Conservation (phyloP, 176 grass and related monocot species). For the Luzula sylvatica region DNA sequence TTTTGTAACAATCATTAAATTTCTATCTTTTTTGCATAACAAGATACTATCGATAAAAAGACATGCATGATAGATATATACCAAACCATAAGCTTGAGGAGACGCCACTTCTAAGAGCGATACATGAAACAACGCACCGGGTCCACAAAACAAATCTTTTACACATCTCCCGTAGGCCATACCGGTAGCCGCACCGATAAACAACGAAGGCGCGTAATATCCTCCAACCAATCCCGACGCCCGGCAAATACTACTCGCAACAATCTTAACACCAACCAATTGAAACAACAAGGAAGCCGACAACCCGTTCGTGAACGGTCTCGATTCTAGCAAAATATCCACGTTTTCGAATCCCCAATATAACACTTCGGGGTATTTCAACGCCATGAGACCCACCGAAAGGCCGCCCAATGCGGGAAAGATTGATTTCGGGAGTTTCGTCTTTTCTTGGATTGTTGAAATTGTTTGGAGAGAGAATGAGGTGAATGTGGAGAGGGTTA, state of each 20-base stretch:
- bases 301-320: conserved; percentile 61
- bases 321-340: conserved; percentile 79
- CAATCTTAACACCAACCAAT: conserved; percentile 79
- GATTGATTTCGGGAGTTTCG: conserved; percentile 47
- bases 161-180: conserved; percentile 92
- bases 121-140: conserved; percentile 52
- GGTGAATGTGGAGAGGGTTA: conserved; percentile 60
- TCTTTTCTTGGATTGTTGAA: conserved; percentile 47
- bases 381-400: conserved; percentile 75
- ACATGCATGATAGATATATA: conserved; percentile 28
- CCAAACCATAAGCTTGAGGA: conserved; percentile 97
- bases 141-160: conserved; percentile 44
- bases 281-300: conserved; percentile 57
- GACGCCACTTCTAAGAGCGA: conserved; percentile 68
- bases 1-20: no score
- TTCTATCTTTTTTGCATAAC: no score
- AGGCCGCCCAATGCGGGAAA: conserved; percentile 70
- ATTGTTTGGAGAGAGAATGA: conserved; percentile 42
- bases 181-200: conserved; percentile 92
- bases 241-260: conserved; percentile 63
- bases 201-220: conserved; percentile 90
- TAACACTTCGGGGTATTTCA: conserved; percentile 78
- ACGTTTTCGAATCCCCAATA: conserved; percentile 98
- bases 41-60: no score
- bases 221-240: conserved; percentile 90